Percentiles rank a stretch among this genome's conserved stretches.
Conservation (phyloP, 1,284 basidiomycete species). For the Ceratobasidium sp. region DNA sequence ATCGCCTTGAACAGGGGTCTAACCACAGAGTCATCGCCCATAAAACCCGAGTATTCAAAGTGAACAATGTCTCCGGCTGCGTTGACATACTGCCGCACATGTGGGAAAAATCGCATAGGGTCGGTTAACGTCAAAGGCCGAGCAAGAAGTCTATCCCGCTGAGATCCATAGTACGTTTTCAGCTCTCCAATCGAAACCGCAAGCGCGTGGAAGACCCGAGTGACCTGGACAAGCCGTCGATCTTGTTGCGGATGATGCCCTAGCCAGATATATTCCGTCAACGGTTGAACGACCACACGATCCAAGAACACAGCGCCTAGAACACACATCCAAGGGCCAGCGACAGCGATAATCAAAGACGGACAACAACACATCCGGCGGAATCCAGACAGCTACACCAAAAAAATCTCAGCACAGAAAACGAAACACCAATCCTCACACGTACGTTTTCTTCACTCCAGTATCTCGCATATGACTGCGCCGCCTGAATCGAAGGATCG, state of each 20-base stretch:
- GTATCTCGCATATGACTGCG: constrained; percentile 2
- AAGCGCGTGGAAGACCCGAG: neutral
- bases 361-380: constrained; percentile 41
- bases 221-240: neutral
- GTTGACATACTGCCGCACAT: too few species aligned
- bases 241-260: constrained; percentile 1
- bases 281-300: constrained; percentile 42
- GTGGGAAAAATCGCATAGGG: too few species aligned
- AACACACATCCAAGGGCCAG: constrained; percentile 47
- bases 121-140: too few species aligned
- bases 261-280: constrained; percentile 45
- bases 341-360: constrained; percentile 41
- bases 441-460: neutral
- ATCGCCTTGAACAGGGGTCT: neutral
- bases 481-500: constrained; percentile 33
- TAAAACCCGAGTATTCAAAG: too few species aligned
- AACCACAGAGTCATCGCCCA: too few species aligned
- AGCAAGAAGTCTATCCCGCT: too few species aligned
- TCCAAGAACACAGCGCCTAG: constrained; percentile 44
- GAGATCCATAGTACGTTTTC: neutral
- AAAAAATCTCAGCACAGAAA: too few species aligned
- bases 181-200: neutral
- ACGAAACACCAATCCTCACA: too few species aligned
- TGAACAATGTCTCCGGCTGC: too few species aligned
- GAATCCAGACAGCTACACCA: neutral